Evolutionary conservation across 805 yeast species (phyloP), one percentile per base, ranked within the genome.

Genomic region (Tanozyma kutaoensis): DNA sequence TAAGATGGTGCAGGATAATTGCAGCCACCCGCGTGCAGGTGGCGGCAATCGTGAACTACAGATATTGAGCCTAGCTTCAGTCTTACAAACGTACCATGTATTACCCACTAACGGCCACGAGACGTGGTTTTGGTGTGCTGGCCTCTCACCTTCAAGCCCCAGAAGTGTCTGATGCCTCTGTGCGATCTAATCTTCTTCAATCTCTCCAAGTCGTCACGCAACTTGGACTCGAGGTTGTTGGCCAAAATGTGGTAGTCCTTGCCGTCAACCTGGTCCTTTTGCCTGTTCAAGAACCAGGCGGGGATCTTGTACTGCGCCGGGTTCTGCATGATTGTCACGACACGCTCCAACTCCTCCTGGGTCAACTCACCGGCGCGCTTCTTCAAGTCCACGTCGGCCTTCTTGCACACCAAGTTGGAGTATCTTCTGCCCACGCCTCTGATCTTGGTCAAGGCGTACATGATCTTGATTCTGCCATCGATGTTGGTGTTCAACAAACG

Each of bases 351-450:
- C 75, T 91, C 99, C 79, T 91, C 99, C 69, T 91, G 98, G 66
- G 98, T 86, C 66, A 91, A 84, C 73, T 91, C 98, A 81, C 99
- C 99, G 57, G 99, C 99, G 70, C 99, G 82, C 80, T 91, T 91
- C 69, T 68, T 58, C 69, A 93, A 77, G 66, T 82, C 93, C 62
- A 91, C 93, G 76, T 91, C 99, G 57, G 99, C 99, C 79, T 88
- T 93, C 82, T 93, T 93, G 77, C 97, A 91, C 62, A 91, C 95
- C 72, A 91, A 75, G 86, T 93, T 91, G 69, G 98, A 75, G 81
- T 88, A 93, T 75, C 99, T 91, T 72, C 97, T 93, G 75, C 98
- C 98, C 58, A 91, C 97, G 86, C 99, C 99, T 75, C 95, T 82
- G 66, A 91, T 93, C 71, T 86, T 80, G 76, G 98, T 86, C 72